Percentiles rank a stretch among this genome's conserved stretches.
These are phyloP conservation scores for Beauveria pseudobassiana DNA, from an alignment of 2,329 filamentous ascomycete species.

Conservation along the genomic window DNA sequence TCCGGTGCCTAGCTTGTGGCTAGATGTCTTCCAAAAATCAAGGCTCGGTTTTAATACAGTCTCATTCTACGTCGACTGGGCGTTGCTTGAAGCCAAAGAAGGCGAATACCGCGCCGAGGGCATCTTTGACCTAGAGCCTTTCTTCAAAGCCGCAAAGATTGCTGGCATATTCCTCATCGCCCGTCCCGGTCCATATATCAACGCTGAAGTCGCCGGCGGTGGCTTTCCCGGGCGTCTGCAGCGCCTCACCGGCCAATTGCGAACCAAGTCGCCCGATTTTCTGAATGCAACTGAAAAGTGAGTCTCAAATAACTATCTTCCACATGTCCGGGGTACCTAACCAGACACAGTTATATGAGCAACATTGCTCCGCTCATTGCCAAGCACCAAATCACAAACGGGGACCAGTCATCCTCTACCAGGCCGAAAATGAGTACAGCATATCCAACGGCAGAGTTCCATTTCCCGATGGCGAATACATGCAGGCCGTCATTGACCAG, in stretches of 20 bases:
- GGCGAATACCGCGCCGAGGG: conserved; percentile 59
- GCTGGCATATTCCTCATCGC: conserved; percentile 66
- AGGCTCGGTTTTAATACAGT: conserved; percentile 66
- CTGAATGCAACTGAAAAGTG: conserved; percentile 55
- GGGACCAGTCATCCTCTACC: conserved; percentile 64
- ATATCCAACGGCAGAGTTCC: conserved; percentile 25
- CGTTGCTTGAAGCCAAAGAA: conserved; percentile 59
- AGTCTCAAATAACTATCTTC: neutral
- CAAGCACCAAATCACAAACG: conserved; percentile 65
- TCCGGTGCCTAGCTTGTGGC: conserved; percentile 34
- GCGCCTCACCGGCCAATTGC: conserved; percentile 48
- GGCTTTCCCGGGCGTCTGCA: conserved; percentile 69
- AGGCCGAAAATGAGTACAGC: conserved; percentile 63
- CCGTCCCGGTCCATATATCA: conserved; percentile 59
- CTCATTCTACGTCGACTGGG: conserved; percentile 68
- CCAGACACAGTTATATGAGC: conserved; percentile 40
- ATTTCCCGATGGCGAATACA: conserved; percentile 58
- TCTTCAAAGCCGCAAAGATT: conserved; percentile 59
- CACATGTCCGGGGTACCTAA: neutral
- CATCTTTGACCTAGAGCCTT: conserved; percentile 59
- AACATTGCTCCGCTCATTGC: conserved; percentile 55
- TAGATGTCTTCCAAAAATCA: conserved; percentile 70
- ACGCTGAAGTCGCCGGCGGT: conserved; percentile 60
- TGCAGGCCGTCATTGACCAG: conserved; percentile 58
- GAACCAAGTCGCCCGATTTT: conserved; percentile 50